phyloP scores from a whole-genome alignment of 805 yeast genomes.

The Cyberlindnera maritima region DNA sequence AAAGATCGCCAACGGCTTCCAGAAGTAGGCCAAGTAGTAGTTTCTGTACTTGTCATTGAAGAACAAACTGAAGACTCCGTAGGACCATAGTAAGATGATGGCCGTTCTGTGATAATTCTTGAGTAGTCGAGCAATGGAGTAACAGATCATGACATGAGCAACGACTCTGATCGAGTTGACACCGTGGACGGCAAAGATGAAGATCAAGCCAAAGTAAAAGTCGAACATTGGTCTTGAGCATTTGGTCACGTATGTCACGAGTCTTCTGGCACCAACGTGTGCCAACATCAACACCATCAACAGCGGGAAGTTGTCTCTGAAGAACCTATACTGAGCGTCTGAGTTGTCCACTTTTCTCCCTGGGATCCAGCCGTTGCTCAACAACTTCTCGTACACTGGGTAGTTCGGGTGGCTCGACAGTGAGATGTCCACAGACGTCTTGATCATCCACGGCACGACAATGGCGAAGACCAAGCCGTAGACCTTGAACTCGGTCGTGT shows the following conservation, averaged over 20 bases:
- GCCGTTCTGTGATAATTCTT: conserved; percentile 37
- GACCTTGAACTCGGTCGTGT: conserved; percentile 67
- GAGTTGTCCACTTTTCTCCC: conserved; percentile 92
- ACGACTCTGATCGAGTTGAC: conserved; percentile 61
- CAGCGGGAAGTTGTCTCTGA: conserved; percentile 74
- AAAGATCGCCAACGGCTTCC: conserved; percentile 43
- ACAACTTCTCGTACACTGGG: conserved; percentile 52
- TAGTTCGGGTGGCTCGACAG: conserved; percentile 74
- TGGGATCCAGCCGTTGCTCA: conserved; percentile 84
- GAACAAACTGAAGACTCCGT: conserved; percentile 76
- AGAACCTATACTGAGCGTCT: conserved; percentile 84
- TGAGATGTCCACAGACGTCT: conserved; percentile 79
- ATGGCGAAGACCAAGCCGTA: conserved; percentile 62
- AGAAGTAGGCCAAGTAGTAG: conserved; percentile 45
- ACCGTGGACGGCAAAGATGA: conserved; percentile 78
- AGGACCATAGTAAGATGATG: conserved; percentile 58
- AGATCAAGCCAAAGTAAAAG: conserved; percentile 63
- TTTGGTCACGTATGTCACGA: conserved; percentile 19
- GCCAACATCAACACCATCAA: conserved; percentile 50
- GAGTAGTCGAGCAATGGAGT: conserved; percentile 41
- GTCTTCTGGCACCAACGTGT: conserved; percentile 54
- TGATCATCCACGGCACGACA: conserved; percentile 79
- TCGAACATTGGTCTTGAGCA: conserved; percentile 63
- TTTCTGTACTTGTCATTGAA: conserved; percentile 67
- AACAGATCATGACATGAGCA: conserved; percentile 55